Evolutionary conservation across 176 grass and related monocot genomes (phyloP).

Genomic region (Raddia distichophylla): DNA sequence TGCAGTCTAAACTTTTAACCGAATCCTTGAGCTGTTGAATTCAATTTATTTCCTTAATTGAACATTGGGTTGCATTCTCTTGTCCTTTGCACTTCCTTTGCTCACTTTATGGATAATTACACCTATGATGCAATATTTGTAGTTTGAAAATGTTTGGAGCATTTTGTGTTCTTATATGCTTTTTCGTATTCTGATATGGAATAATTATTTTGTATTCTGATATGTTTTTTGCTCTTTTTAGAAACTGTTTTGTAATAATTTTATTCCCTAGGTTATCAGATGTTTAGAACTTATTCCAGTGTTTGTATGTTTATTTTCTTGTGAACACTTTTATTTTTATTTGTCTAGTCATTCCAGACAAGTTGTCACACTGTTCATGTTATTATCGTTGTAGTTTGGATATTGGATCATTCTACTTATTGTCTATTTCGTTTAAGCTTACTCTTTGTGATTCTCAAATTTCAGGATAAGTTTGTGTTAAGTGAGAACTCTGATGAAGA

Average conservation of each 20-base stretch:
- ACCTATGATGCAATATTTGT: slow-evolving; percentile 16
- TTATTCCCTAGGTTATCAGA: not conserved
- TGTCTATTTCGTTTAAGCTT: slow-evolving; percentile 6
- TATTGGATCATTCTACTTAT: slow-evolving; percentile 17
- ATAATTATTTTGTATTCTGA: not conserved
- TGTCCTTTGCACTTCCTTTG: slow-evolving; percentile 1
- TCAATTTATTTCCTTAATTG: slow-evolving; percentile 9
- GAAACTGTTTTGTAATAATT: not conserved
- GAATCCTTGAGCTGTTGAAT: slow-evolving; percentile 11
- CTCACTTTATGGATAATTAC: slow-evolving; percentile 1
- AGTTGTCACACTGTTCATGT: slow-evolving; percentile 3
- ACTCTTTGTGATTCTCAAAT: slow-evolving; percentile 31
- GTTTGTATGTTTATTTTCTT: slow-evolving; percentile 18
- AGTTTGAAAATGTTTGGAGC: not conserved
- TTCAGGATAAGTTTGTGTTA: slow-evolving; percentile 71
- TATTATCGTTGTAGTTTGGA: not conserved
- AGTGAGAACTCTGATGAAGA: slow-evolving; percentile 76
- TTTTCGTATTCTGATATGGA: not conserved
- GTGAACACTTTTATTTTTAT: slow-evolving; percentile 1
- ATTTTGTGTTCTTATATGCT: not conserved
- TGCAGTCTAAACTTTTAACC: slow-evolving; percentile 31
- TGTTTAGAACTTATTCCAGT: not conserved
- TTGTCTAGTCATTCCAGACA: slow-evolving; percentile 5
- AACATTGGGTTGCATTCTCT: slow-evolving; percentile 23
- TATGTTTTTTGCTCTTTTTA: not conserved